Conservation (phyloP, 306 rosid species). For the Mimosa bimucronata region DNA sequence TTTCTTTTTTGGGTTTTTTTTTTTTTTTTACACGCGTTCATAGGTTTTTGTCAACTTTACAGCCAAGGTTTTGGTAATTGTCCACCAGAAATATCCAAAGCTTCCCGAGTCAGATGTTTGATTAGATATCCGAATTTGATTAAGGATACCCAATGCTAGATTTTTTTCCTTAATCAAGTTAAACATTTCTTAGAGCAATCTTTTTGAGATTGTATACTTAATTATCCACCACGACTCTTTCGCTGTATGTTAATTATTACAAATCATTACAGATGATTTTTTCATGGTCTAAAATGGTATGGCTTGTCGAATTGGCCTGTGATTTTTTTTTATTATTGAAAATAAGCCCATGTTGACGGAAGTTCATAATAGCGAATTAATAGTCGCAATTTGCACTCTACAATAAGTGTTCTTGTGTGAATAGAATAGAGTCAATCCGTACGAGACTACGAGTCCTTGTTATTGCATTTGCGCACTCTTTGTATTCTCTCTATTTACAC, state of each 20-base stretch:
- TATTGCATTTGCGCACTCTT: constrained; percentile 22
- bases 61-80: constrained; percentile 35
- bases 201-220: constrained; percentile 1
- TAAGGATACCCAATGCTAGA: neutral
- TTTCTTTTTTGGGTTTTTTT: neutral
- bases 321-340: neutral
- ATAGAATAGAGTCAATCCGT: constrained; percentile 53
- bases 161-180: constrained; percentile 17
- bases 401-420: constrained; percentile 45
- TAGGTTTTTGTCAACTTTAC: constrained; percentile 42
- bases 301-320: neutral
- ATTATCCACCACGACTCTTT: neutral
- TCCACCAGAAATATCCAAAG: constrained; percentile 17
- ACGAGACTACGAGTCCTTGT: constrained; percentile 48
- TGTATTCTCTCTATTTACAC: constrained; percentile 12
- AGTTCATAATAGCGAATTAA: neutral
- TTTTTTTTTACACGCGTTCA: constrained; percentile 11
- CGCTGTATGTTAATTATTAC: neutral
- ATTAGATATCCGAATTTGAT: neutral
- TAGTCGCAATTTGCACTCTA: constrained; percentile 39
- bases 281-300: neutral
- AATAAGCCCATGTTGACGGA: neutral
- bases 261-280: constrained; percentile 15
- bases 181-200: neutral
- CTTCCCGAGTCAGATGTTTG: neutral